Evolutionary conservation across 768 basidiomycete species (phyloP), one percentile per base, ranked within the genome.

Genomic region (Leccinum arenicola): DNA sequence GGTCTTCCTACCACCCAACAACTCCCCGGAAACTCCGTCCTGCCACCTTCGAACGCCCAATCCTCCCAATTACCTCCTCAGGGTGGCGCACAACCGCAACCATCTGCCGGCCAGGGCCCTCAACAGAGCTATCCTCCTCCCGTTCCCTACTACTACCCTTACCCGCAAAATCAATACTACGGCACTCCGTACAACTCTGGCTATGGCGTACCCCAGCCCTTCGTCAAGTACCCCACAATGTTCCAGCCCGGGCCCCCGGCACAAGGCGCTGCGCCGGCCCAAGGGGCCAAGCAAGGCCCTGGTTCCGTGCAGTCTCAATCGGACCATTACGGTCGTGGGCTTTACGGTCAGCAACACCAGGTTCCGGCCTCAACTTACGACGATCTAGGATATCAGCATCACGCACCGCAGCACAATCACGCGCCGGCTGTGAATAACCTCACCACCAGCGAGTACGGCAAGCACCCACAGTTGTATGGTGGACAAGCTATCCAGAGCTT

Each of bases 151-250:
- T 83, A 83, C 61, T 80, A 84, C 64, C 82, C 83, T n/a, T 89
- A 87, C 71, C 84, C 86, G 4, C 88, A 89, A 68, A 87, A 85
- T 64, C 88, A 90, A 65, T 90, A 85, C 73, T 91, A 89, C 62
- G 85, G 88, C 51, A 75, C 82, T 1, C 87, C 89, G 5, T 91
- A 91, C 76, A 80, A 77, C 59, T 88, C 68, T 9, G 78, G 77
- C 14, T 82, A 82, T 58, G 75, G 75, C 48, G 75, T 82, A 11
- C 86, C 88, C 7, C 86, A 88, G 66, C 84, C 84, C 4, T 89
- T 86, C 68, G 84, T 86, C 69, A 88, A 91, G 74, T 91, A 91
- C 68, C 88, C 88, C 2, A 72, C 88, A 31, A 85, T 91, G 75
- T 91, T 88, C 78, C 85, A 86, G 65, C 80, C 84, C 33, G 86